These are phyloP conservation scores for Ensete ventricosum DNA, from an alignment of 176 grass and related monocot genomes.

Conservation along the genomic window DNA sequence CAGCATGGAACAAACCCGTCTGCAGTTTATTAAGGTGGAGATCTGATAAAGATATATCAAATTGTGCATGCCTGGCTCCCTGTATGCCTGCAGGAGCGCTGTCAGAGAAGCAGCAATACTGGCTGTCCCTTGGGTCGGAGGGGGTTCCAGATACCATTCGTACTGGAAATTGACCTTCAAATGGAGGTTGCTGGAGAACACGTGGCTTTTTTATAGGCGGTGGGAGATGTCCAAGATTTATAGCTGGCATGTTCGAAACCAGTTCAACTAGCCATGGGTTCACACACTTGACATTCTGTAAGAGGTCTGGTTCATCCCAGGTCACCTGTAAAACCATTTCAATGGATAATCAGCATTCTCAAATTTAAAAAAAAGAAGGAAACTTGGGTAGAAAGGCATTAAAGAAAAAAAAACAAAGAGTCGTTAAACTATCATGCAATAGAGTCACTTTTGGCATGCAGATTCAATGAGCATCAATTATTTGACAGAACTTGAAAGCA, in stretches of 20 bases:
- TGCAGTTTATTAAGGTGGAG: slow-evolving; percentile 51
- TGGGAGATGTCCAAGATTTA: slow-evolving; percentile 55
- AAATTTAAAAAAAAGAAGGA: background rate
- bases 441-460: too few relatives aligned
- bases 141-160: slow-evolving; percentile 10
- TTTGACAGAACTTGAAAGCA: too few relatives aligned
- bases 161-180: slow-evolving; percentile 30
- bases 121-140: slow-evolving; percentile 15
- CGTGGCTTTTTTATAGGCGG: slow-evolving; percentile 68
- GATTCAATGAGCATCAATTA: too few relatives aligned
- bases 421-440: background rate
- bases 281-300: slow-evolving; percentile 84
- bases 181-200: slow-evolving; percentile 25
- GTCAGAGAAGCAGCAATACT: slow-evolving; percentile 46
- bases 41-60: slow-evolving; percentile 59
- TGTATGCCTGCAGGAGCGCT: slow-evolving; percentile 80
- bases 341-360: background rate
- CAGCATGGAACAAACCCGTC: slow-evolving; percentile 22
- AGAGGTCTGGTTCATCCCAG: slow-evolving; percentile 89
- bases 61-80: slow-evolving; percentile 92
- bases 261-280: slow-evolving; percentile 80
- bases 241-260: slow-evolving; percentile 58
- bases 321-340: slow-evolving; percentile 43
- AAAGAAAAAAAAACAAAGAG: background rate
- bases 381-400: background rate